Percentiles rank a stretch among this genome's conserved stretches.
Evolutionary conservation across 2,329 filamentous ascomycete genomes (phyloP).

Genomic region (Diaporthe ampelina): DNA sequence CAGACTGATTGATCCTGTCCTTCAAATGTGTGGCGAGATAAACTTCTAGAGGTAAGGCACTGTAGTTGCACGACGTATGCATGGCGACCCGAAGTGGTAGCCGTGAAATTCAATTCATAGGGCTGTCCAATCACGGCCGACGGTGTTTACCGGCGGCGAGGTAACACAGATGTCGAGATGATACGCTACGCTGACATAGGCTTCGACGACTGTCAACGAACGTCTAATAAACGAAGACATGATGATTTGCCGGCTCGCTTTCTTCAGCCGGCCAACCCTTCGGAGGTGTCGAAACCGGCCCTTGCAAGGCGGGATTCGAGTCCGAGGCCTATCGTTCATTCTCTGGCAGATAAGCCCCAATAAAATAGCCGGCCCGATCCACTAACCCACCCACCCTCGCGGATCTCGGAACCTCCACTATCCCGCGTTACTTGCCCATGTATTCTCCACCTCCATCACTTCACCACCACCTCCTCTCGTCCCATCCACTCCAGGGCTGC

Average conservation of each 20-base stretch:
- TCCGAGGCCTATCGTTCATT: not conserved
- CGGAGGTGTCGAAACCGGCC: not conserved
- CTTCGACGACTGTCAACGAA: not conserved
- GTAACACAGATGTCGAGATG: conserved; percentile 1
- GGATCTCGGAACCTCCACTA: conserved; percentile 28
- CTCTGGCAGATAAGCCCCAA: conserved; percentile 31
- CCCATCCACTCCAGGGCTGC: not conserved
- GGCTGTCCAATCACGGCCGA: conserved; percentile 1
- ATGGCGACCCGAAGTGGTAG: conserved; percentile 7
- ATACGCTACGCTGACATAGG: not conserved
- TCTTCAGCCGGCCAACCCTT: not conserved
- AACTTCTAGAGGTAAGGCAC: not conserved
- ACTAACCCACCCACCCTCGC: not conserved
- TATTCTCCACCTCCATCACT: not conserved
- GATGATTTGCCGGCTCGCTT: not conserved
- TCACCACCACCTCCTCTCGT: not conserved
- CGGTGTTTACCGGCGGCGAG: not conserved
- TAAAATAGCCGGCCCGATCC: conserved; percentile 30
- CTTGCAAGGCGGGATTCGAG: not conserved
- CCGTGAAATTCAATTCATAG: conserved; percentile 1
- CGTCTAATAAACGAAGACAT: not conserved
- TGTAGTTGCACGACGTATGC: not conserved
- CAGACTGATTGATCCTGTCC: not conserved
- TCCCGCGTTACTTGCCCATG: conserved; percentile 19
- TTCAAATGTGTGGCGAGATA: not conserved